Evolutionary conservation across 2,329 filamentous ascomycete species (phyloP).

Genomic region (Xylariaceae sp.): DNA sequence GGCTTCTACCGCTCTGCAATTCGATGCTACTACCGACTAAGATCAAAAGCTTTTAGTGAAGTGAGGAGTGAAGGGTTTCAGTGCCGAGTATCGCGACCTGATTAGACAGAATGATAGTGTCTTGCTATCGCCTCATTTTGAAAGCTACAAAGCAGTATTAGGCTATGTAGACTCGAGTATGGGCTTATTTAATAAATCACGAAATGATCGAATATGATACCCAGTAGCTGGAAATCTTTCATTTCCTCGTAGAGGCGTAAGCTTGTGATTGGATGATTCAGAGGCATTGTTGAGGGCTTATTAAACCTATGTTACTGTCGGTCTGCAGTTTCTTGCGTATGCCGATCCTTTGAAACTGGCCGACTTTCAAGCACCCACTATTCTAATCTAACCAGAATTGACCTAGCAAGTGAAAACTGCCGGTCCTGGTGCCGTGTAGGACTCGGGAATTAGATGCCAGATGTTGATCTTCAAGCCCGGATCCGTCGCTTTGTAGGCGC

Average conservation of each 20-base stretch:
- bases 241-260: not conserved
- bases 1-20: slow-evolving; percentile 47
- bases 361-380: too few relatives aligned
- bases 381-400: not conserved
- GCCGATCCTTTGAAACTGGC: too few relatives aligned
- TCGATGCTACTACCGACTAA: slow-evolving; percentile 42
- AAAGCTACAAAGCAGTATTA: not conserved
- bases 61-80: too few relatives aligned
- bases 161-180: slow-evolving; percentile 9
- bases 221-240: not conserved
- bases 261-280: not conserved
- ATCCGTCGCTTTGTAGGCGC: slow-evolving; percentile 48
- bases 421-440: slow-evolving; percentile 43
- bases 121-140: slow-evolving; percentile 6
- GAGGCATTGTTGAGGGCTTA: not conserved
- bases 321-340: too few relatives aligned
- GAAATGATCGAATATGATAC: slow-evolving; percentile 1
- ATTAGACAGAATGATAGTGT: not conserved
- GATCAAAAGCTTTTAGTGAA: too few relatives aligned
- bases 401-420: slow-evolving; percentile 38
- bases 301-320: too few relatives aligned
- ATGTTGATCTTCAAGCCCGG: slow-evolving; percentile 52
- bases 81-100: too few relatives aligned
- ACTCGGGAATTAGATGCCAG: slow-evolving; percentile 49
- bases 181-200: slow-evolving; percentile 20